Evolutionary conservation across 2,329 filamentous ascomycete species (phyloP), one percentile per base, ranked within the genome.

Genomic region (Penicillium crustosum): DNA sequence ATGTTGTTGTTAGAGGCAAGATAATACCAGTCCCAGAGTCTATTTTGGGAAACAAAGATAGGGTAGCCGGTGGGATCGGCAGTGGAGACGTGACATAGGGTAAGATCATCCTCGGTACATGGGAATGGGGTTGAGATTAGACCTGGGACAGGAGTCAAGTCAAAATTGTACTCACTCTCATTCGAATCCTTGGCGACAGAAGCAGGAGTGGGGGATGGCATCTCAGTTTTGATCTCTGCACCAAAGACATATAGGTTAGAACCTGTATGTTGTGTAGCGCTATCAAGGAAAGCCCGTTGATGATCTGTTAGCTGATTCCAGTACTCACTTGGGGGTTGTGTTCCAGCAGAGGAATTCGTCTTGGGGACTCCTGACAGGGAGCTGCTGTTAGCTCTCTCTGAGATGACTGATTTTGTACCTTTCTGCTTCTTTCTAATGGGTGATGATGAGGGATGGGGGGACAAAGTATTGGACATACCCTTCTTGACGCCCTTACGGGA

Each of bases 21-120:
- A n/a, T 50, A 42, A 42, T 36, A 51, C 44, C 27, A 50, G 29
- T 50, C 45, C 43, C 53, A 43, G 45, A 9, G 19, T 9, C 36
- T 27, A 55, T 50, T 50, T 39, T 21, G 27, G 17, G 44, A 50
- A 29, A 49, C 10, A 35, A 55, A 55, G 10, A 49, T 49, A n/a
- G 53, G 53, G 23, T 23, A 42, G 27, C 27, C 19, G 10, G 21
- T 38, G 25, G 7, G n/a, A 7, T 49, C 35, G 5, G 15, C 25
- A 25, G 25, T 41, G 12, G 51, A 9, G 10, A 19, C 23, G 6
- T 23, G 19, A 4, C 43, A 23, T 13, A 49, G 10, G n/a, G 13
- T 33, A 23, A 49, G 6, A 23, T 49, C 43, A 10, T 25, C 35
- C n/a, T 27, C 15, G 10, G 35, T 33, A 25, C 2, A 49, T 33